Percentiles rank a stretch among this genome's conserved stretches.
Conservation (phyloP, 2,329 filamentous ascomycete genomes). For the Talaromyces islandicus region DNA sequence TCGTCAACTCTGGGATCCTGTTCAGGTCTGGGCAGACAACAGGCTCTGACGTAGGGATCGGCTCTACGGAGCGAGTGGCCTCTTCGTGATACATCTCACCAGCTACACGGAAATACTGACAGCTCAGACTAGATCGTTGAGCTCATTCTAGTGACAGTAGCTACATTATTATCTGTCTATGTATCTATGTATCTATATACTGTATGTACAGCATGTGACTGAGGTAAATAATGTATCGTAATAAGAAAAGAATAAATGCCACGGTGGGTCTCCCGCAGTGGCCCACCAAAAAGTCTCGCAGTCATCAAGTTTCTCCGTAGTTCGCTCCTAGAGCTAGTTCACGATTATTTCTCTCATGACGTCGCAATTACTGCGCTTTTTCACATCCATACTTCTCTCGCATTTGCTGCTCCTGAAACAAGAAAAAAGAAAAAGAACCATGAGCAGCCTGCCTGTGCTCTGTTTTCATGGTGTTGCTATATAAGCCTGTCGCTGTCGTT, state of each 20-base stretch:
- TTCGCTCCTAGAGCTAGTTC: background rate
- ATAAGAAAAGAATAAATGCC: background rate
- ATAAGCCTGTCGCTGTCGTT: background rate
- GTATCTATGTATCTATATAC: too few relatives aligned
- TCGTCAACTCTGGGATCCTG: background rate
- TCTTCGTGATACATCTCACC: background rate
- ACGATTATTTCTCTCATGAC: constrained; percentile 24
- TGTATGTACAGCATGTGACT: background rate
- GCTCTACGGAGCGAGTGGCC: background rate
- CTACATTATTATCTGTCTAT: too few relatives aligned
- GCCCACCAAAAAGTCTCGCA: background rate
- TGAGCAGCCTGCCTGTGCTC: background rate
- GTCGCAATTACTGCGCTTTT: constrained; percentile 23
- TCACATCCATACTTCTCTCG: constrained; percentile 11
- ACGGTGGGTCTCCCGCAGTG: background rate
- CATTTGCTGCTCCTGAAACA: background rate
- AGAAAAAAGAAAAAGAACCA: background rate
- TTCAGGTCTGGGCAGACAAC: background rate
- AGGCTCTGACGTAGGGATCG: background rate
- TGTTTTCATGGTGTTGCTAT: background rate
- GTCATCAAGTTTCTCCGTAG: background rate
- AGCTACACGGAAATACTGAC: background rate
- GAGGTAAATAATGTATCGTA: too few relatives aligned
- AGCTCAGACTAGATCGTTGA: too few relatives aligned
- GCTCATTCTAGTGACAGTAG: too few relatives aligned